phyloP scores from a whole-genome alignment of 345 rosid species.

The Crucihimalaya himalaica region DNA sequence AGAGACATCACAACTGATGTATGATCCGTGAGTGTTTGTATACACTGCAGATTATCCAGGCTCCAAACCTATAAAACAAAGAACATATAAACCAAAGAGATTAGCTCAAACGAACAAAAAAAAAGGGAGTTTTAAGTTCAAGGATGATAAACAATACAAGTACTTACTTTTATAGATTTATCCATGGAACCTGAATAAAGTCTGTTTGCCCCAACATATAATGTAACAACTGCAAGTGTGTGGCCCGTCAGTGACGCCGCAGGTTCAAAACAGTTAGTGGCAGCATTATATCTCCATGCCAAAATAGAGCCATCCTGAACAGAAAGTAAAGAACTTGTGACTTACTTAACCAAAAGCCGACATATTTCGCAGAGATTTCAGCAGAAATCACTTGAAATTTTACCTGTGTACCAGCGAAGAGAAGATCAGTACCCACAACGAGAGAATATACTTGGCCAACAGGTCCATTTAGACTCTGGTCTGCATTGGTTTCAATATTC shows the following conservation, averaged over 20 bases:
- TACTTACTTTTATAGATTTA: conserved; percentile 70
- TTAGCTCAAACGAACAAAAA: conserved; percentile 16
- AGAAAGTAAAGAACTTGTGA: not conserved
- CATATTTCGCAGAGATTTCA: not conserved
- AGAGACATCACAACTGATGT: conserved; percentile 90
- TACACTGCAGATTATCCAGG: conserved; percentile 83
- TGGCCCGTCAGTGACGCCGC: conserved; percentile 78
- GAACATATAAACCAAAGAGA: conserved; percentile 4
- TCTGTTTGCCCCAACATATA: conserved; percentile 88
- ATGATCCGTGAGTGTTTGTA: conserved; percentile 81
- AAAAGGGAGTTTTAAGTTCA: not conserved
- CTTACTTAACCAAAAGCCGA: not conserved
- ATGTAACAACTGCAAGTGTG: conserved; percentile 70
- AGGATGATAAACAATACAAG: not conserved
- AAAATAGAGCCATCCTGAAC: conserved; percentile 84
- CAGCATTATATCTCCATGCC: conserved; percentile 81
- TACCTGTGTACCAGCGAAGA: conserved; percentile 94
- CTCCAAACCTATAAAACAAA: conserved; percentile 69
- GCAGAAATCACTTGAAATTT: not conserved
- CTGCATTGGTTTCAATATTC: conserved; percentile 76
- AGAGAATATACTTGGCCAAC: conserved; percentile 90
- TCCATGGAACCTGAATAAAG: conserved; percentile 98
- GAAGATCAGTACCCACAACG: conserved; percentile 81
- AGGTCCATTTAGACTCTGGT: conserved; percentile 84
- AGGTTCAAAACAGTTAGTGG: conserved; percentile 74